Evolutionary conservation across 495 filamentous ascomycete genomes (phyloP).

Genomic region (Niebla homalea): DNA sequence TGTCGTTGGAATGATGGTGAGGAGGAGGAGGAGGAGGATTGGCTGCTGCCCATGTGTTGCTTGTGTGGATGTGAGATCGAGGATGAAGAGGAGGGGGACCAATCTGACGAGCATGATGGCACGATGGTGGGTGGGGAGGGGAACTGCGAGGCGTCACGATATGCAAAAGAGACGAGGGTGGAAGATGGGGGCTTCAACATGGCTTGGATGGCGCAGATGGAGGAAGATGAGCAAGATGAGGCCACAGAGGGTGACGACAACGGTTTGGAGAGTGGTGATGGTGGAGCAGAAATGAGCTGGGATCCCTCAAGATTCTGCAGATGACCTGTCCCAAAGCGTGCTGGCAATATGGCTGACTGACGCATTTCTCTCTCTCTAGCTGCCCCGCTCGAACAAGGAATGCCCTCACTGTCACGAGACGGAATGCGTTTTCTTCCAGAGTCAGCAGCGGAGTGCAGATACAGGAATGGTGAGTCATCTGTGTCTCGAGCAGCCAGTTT

Average conservation of each 20-base stretch:
- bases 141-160: too few species aligned
- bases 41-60: neutral
- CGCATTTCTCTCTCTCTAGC: conserved; percentile 35
- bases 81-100: conserved; percentile 10
- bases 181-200: neutral
- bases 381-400: conserved; percentile 68
- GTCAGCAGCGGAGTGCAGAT: conserved; percentile 87
- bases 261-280: conserved; percentile 15
- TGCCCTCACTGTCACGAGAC: conserved; percentile 75
- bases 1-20: too few species aligned
- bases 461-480: conserved; percentile 79
- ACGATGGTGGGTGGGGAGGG: conserved; percentile 5
- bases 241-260: conserved; percentile 2
- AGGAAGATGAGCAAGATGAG: conserved; percentile 9
- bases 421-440: conserved; percentile 96
- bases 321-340: conserved; percentile 6
- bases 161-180: neutral
- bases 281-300: conserved; percentile 2
- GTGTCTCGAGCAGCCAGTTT: neutral
- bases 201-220: conserved; percentile 4
- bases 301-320: neutral
- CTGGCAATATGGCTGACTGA: too few species aligned
- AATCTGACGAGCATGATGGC: conserved; percentile 29
- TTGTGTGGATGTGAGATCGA: conserved; percentile 21
- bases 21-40: too few species aligned